A percentile compares a stretch with the other conserved stretches of the same genome.
Conservation (phyloP, 2,329 filamentous ascomycete genomes). For the Fusarium nelsonii region DNA sequence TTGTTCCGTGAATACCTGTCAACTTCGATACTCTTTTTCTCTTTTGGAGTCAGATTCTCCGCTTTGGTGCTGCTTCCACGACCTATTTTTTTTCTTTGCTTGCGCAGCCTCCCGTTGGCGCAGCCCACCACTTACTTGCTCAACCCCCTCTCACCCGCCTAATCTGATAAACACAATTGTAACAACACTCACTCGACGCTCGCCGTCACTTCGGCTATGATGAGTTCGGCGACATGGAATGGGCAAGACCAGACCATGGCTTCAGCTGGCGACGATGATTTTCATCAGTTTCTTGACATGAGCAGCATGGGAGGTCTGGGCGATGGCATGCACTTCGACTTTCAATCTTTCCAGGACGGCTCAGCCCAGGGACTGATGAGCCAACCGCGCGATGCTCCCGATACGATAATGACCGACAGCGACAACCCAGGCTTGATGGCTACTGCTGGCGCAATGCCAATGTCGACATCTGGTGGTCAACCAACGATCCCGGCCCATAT, state of each 20-base stretch:
- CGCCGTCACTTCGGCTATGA: constrained; percentile 55
- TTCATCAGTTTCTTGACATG: constrained; percentile 74
- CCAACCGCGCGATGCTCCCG: constrained; percentile 49
- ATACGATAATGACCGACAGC: constrained; percentile 54
- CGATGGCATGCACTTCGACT: constrained; percentile 71
- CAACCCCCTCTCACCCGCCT: constrained; percentile 31
- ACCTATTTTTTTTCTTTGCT: constrained; percentile 4
- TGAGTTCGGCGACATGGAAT: constrained; percentile 68
- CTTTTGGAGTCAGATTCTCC: constrained; percentile 5
- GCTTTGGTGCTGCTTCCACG: constrained; percentile 33
- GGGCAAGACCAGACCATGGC: constrained; percentile 68
- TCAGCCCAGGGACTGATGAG: constrained; percentile 51
- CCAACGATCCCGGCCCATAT: constrained; percentile 61
- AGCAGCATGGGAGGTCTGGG: constrained; percentile 65
- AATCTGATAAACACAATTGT: constrained; percentile 18
- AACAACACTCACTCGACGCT: constrained; percentile 24
- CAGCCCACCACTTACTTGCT: constrained; percentile 10
- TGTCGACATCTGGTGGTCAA: constrained; percentile 61
- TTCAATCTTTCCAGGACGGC: constrained; percentile 64
- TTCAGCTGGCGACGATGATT: constrained; percentile 68
- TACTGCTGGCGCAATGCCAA: constrained; percentile 54
- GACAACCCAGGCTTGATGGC: constrained; percentile 50
- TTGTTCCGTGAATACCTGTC: constrained; percentile 18
- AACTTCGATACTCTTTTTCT: constrained; percentile 6
- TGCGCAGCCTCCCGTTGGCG: constrained; percentile 22